Base-by-base conservation (phyloP, 768 basidiomycete genomes). In the Xerocomellus chrysenteron region DNA sequence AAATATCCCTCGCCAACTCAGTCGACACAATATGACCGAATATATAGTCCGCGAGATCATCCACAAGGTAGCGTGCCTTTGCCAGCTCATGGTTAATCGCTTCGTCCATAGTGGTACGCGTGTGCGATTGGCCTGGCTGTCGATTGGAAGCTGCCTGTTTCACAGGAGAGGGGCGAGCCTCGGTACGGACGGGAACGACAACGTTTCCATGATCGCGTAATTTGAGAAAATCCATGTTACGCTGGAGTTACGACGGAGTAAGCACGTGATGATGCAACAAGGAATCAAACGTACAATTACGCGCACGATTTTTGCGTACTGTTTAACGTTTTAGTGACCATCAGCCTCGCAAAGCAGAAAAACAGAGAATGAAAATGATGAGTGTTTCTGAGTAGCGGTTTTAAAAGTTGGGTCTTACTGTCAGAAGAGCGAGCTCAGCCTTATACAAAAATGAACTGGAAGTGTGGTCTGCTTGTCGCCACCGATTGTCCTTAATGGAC, bases 41-140 rank as follows among this genome's bases (percentile, higher is more conserved):
- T 11, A 54, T 32, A 10, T 58, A 62, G 28, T 61, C 54, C 3
- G 59, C 55, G 19, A 47, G 26, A 42, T 46, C 47, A 24, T 36
- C 35, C 47, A 48, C 35, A 3, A 58, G 19, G 16, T 43, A 52
- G 5, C 52, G 56, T 21, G 51, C 59, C 14, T 42, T 44, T 10
- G 24, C 54, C 9, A 58, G 51, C 42, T 60, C 56, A 16, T 33
- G 12, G 5, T 50, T 28, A 16, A 63, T 21, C 8, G 50, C 54
- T 1, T 9, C 24, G 28, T 59, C 52, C 5, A 62, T 6, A 11
- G 17, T 5, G 9, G 48, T 16, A 16, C 57, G 52, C 4, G 50
- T 59, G 13, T 56, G 35, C 2, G 41, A 12, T 37, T 55, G 41
- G 32, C 52, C 49, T 4, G 52, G 49, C 3, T 46, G 49, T 30